Evolutionary conservation across 257 asterid genomes (phyloP), one percentile per base, ranked within the genome.

Genomic region (Solanum paucissectum): DNA sequence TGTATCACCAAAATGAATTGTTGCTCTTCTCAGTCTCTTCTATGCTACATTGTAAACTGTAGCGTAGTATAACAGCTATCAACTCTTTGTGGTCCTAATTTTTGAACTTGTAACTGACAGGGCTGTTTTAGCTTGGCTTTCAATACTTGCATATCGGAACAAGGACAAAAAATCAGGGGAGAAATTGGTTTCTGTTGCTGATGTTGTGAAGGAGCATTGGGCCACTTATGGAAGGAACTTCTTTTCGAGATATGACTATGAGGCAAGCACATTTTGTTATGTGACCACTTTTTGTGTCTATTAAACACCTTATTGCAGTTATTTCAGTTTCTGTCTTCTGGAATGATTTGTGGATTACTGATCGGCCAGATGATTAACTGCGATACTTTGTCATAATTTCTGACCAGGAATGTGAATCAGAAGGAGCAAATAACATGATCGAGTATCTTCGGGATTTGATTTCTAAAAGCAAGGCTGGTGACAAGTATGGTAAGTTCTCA

Each of bases 61-160:
- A 81, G 42, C 29, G 32, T 9, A 29, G 29, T 29, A 81, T 49
- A 81, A 81, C 85, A 29, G 36, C 25, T 25, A 44, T 81, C 40
- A 29, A 81, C 29, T 29, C 69, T 81, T 49, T 81, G 66, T 81
- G 85, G 38, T 81, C 66, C n/a, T 73, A 73, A 64, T 76, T 55
- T 73, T 74, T 87, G 29, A 36, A 89, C 88, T 34, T 38, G 49
- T 37, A 77, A 60, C 87, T 84, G 66, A 52, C 93, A 97, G 99
- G 99, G 99, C 99, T 77, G 98, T 97, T 87, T 91, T 97, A 88
- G 98, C 98, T 88, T 97, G 99, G 99, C 93, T 97, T 91, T 96
- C 99, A n/a, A 96, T 97, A 87, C 86, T 97, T 89, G 98, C 99
- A 55, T 92, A 84, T 74, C 92, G 90, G 85, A 97, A 95, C 94